Evolutionary conservation across 1,284 basidiomycete genomes (phyloP).

Genomic region (Boletus mariae): DNA sequence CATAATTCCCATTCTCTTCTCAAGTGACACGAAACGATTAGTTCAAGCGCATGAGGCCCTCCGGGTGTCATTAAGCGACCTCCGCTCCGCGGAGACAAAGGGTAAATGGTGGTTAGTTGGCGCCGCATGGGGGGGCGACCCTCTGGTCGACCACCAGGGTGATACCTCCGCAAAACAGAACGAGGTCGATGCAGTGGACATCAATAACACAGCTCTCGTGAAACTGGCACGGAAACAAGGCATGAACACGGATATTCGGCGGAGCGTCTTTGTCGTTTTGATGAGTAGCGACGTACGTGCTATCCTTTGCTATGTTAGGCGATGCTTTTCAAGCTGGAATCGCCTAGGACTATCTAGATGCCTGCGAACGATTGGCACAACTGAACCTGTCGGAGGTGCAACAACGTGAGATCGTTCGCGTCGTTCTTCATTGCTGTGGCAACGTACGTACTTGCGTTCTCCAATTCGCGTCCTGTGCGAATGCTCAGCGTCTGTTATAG

Average conservation of each 20-base stretch:
- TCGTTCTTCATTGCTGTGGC: constrained; percentile 90
- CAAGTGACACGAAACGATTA: constrained; percentile 29
- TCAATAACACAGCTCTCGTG: constrained; percentile 53
- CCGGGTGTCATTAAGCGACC: constrained; percentile 80
- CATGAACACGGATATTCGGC: constrained; percentile 96
- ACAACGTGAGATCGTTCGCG: constrained; percentile 91
- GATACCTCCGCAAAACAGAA: constrained; percentile 26
- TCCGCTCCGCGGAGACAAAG: constrained; percentile 79
- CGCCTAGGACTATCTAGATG: constrained; percentile 86
- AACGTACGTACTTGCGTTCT: constrained; percentile 51
- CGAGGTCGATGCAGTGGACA: constrained; percentile 25
- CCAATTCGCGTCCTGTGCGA: not conserved
- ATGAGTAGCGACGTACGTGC: constrained; percentile 86
- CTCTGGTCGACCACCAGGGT: constrained; percentile 66
- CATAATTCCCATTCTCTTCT: not conserved
- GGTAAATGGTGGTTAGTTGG: constrained; percentile 99
- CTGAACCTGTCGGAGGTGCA: constrained; percentile 87
- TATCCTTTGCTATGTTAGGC: not conserved
- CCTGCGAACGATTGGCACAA: constrained; percentile 81
- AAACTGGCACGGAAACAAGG: constrained; percentile 89
- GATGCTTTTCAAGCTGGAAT: not conserved
- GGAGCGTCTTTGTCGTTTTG: constrained; percentile 88
- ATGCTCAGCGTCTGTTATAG: constrained; percentile 37
- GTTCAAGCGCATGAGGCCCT: constrained; percentile 82
- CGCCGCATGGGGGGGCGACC: constrained; percentile 93